Evolutionary conservation across 306 rosid genomes (phyloP).

Genomic region (Citrullus colocynthis): DNA sequence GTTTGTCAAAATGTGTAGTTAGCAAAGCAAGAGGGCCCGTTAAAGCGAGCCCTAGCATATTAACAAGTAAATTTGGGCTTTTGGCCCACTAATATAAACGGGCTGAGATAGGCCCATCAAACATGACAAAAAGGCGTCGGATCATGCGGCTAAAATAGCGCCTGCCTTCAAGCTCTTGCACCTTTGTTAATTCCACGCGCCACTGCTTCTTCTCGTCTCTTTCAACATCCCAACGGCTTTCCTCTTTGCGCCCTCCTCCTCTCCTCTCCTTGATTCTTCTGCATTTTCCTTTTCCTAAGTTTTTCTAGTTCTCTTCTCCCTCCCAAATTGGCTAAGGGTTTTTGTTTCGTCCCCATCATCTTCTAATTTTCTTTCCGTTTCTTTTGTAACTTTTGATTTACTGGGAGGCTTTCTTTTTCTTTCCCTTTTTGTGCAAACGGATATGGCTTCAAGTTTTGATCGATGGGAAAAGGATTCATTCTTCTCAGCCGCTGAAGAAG

Average conservation of each 20-base stretch:
- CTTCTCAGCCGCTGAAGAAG: conserved; percentile 87
- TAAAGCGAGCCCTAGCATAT: neutral
- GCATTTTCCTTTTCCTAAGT: neutral
- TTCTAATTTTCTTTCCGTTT: neutral
- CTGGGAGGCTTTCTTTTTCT: neutral
- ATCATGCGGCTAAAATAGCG: neutral
- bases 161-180: neutral
- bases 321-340: neutral
- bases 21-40: neutral
- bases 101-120: neutral
- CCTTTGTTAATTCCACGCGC: conserved; percentile 10
- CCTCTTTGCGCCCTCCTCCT: neutral
- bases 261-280: no score
- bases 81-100: neutral
- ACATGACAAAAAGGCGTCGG: neutral
- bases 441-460: conserved; percentile 78
- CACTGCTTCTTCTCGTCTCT: neutral
- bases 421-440: neutral
- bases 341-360: neutral
- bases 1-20: neutral
- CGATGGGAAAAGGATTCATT: conserved; percentile 98
- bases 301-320: neutral
- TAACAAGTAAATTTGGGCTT: neutral
- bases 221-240: neutral
- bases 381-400: neutral